phyloP scores from a whole-genome alignment of 108 stramenopile genomes.

The Skeletonema costatum region DNA sequence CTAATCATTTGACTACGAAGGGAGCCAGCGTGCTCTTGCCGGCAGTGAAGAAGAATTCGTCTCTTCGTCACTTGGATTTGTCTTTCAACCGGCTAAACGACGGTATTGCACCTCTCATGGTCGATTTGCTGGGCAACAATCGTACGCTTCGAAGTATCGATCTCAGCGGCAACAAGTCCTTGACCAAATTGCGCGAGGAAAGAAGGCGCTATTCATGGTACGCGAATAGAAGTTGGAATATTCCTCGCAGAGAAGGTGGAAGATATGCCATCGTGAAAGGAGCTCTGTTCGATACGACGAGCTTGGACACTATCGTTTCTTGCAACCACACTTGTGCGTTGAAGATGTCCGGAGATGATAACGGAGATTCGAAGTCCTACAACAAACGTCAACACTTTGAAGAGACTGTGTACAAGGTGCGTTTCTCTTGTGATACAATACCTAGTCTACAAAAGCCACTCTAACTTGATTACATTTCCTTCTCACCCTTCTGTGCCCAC shows the following conservation, averaged over 20 bases:
- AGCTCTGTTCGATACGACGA: slow-evolving; percentile 1
- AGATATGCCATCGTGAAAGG: neutral
- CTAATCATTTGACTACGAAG: neutral
- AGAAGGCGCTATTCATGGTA: neutral
- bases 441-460: too few species aligned
- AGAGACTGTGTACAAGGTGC: neutral
- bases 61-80: neutral
- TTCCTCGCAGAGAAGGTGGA: neutral
- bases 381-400: neutral
- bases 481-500: neutral
- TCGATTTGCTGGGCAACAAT: neutral
- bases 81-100: neutral
- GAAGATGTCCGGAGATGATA: neutral
- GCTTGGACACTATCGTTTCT: neutral
- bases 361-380: neutral
- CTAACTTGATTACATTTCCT: neutral
- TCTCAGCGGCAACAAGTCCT: neutral
- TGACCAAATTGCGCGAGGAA: neutral
- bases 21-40: neutral
- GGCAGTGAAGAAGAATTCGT: neutral
- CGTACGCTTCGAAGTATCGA: neutral
- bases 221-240: neutral
- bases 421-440: neutral
- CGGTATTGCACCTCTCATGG: neutral
- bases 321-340: slow-evolving; percentile 19